Evolutionary conservation across 148 eudicot species (phyloP).

Genomic region (Rhododendron ferrugineum): DNA sequence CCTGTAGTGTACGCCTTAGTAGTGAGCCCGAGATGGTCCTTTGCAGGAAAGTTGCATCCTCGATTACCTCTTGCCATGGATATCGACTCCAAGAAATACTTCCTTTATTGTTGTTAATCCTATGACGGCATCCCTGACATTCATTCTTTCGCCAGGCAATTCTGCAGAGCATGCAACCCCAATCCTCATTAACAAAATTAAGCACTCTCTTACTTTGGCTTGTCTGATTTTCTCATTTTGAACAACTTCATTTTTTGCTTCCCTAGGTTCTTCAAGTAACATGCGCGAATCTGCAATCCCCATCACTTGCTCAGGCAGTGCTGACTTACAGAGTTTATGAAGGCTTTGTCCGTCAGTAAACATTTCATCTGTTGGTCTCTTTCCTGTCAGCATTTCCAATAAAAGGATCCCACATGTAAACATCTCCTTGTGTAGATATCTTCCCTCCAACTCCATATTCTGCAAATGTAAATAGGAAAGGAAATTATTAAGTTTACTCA

Average conservation of each 20-base stretch:
- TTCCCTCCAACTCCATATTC: background rate
- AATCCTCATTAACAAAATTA: background rate
- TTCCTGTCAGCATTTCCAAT: background rate
- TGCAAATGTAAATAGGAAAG: background rate
- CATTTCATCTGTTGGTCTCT: background rate
- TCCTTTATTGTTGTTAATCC: background rate
- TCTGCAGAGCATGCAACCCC: slow-evolving; percentile 1
- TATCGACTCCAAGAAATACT: background rate
- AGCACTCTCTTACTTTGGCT: background rate
- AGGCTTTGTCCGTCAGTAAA: background rate
- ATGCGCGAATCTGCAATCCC: background rate
- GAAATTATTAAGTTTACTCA: background rate
- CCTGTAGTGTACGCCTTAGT: no score
- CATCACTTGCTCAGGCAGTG: background rate
- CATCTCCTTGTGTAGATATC: background rate
- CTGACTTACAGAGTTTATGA: background rate
- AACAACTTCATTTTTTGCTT: background rate
- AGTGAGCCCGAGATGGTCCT: background rate
- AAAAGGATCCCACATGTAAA: background rate
- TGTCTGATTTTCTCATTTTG: background rate
- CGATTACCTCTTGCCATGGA: background rate
- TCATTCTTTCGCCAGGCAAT: background rate
- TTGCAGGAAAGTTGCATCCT: background rate
- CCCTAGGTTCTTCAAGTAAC: background rate
- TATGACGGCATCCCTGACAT: background rate